Evolutionary conservation across 805 yeast species (phyloP).

Genomic region (Dipodascopsis uninucleata): DNA sequence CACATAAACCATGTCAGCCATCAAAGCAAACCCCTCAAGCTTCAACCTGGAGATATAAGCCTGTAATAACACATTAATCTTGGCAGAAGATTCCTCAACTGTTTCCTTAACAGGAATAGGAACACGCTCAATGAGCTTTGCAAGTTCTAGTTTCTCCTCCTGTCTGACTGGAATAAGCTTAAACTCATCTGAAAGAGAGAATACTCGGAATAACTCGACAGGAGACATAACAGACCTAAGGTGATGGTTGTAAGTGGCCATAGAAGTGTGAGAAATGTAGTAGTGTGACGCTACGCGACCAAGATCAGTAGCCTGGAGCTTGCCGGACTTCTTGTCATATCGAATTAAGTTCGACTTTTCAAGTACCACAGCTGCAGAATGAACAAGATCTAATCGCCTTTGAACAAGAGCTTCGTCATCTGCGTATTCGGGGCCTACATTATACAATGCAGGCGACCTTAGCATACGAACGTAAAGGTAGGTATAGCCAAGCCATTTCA

Average conservation of each 20-base stretch:
- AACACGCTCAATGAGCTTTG: conserved; percentile 61
- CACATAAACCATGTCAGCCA: conserved; percentile 89
- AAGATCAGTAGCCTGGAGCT: conserved; percentile 57
- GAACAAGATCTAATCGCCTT: conserved; percentile 64
- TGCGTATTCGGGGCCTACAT: conserved; percentile 63
- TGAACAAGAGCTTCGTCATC: conserved; percentile 48
- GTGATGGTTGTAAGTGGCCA: conserved; percentile 59
- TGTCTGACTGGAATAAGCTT: conserved; percentile 75
- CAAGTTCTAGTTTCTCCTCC: conserved; percentile 76
- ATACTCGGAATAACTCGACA: conserved; percentile 72
- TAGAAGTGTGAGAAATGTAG: conserved; percentile 73
- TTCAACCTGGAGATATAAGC: conserved; percentile 75
- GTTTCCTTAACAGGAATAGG: conserved; percentile 85
- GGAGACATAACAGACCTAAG: conserved; percentile 62
- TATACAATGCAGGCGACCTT: conserved; percentile 67
- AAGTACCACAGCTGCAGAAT: conserved; percentile 67
- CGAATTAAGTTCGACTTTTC: conserved; percentile 53
- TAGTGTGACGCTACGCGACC: conserved; percentile 85
- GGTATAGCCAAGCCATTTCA: conserved; percentile 48
- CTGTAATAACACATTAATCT: conserved; percentile 75
- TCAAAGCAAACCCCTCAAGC: conserved; percentile 83
- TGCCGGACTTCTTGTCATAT: conserved; percentile 52
- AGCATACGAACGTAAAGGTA: conserved; percentile 50
- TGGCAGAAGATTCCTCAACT: conserved; percentile 67
- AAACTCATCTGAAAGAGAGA: conserved; percentile 82